Evolutionary conservation across 2,329 filamentous ascomycete species (phyloP), one percentile per base, ranked within the genome.

Genomic region (Colletotrichum coccodes): DNA sequence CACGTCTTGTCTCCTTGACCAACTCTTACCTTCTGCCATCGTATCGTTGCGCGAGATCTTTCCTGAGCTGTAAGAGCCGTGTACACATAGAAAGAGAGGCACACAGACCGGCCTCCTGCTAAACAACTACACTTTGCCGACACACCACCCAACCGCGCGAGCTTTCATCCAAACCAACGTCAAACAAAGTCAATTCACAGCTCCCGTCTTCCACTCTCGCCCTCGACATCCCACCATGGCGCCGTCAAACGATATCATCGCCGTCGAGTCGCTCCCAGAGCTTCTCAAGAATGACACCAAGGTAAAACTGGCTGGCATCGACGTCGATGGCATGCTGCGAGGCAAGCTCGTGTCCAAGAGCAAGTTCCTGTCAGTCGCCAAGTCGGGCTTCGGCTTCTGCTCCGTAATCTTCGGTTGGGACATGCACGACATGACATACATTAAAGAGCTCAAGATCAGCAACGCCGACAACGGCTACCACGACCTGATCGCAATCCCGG

Each of bases 381-480:
- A 88, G 47, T 87, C 90, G 50, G 95, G 94, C 59, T 97, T 97
- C 75, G 95, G 94, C 61, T 97, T 97, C 85, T 97, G 95, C 84
- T 96, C 93, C 23, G 94, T 97, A 73, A 90, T 97, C 72, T 97
- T 97, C 76, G 94, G 95, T 78, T 97, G 95, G 95, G 94, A 98
- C 81, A 97, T 97, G 94, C 94, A 98, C 80, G 95, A 98, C 77
- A 87, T 90, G 83, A 97, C 94, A 12, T 98, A 97, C 80, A 91
- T 93, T 78, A 90, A 87, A 74, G 94, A 97, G 81, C 88, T 97
- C 71, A 88, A 89, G 76, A 92, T 97, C 79, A 96, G 93, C 81
- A 97, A 97, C 82, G 92, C 93, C 73, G 91, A 94, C 76, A 97
- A 97, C 78, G 94, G 94, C 49, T 97, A 97, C 80, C 89, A 91